Base-by-base conservation (phyloP, 2,329 filamentous ascomycete genomes). In the Apiospora saccharicola region DNA sequence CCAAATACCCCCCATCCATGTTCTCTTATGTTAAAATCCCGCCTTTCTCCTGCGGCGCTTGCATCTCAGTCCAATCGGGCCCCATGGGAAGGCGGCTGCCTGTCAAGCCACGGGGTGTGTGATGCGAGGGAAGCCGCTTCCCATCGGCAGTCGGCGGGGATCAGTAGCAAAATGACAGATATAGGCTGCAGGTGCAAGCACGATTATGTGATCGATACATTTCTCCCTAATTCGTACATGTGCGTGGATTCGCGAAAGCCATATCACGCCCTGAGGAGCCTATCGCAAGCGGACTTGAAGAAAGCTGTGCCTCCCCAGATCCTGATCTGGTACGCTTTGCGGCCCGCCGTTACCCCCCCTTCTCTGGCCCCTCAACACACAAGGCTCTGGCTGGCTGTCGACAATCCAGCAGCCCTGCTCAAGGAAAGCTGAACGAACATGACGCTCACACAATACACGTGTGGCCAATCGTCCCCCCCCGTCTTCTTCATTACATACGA, bases 131-230 rank as follows among this genome's bases (percentile, higher is more conserved):
- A n/a, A 13, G 30, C 30, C 30, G 26, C 16, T 61, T 61, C 30
- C 4, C 53, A 37, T 61, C 30, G 53, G 19, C 30, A 61, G 53
- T 37, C 34, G 30, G 53, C 26, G 53, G 30, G 12, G 12, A 22
- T 57, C 4, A 64, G 22, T n/a, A 6, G 6, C 34, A 34, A 41
- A 41, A 41, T 64, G 22, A 37, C 22, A 64, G 37, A 41, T 41
- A 10, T 10, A 30, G 26, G 37, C 37, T 41, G 37, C 37, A 41
- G 10, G 37, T n/a, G 30, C 34, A 22, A 14, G 30, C n/a, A 41
- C 22, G 57, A 64, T 64, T 64, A 41, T 64, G 57, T 64, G 57
- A 64, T 64, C 30, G 57, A 64, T 41, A 41, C 57, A 41, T 13
- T 24, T 26, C 13, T 19, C 30, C 37, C n/a, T 64, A 37, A 22